These are phyloP conservation scores for Chlorokybus atmophyticus DNA, from an alignment of 139 green algal genomes.

Conservation along the genomic window DNA sequence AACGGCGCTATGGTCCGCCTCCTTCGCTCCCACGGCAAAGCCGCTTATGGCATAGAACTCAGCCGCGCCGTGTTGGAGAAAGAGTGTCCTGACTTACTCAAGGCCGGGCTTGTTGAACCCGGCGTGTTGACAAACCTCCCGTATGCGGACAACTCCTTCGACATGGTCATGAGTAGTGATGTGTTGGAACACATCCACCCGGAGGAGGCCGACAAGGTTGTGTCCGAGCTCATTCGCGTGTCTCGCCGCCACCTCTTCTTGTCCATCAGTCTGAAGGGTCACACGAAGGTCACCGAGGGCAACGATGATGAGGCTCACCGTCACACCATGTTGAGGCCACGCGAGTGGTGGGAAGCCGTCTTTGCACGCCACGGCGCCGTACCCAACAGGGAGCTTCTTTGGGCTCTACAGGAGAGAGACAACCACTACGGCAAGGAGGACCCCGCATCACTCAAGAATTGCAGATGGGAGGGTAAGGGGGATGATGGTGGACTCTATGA, in stretches of 20 bases:
- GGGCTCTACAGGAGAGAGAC: slow-evolving; percentile 29
- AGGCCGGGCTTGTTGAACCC: slow-evolving; percentile 25
- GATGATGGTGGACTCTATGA: slow-evolving; percentile 30
- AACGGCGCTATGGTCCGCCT: slow-evolving; percentile 32
- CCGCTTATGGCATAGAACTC: slow-evolving; percentile 33
- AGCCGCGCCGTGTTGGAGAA: slow-evolving; percentile 26
- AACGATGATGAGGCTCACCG: slow-evolving; percentile 35
- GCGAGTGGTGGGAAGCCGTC: slow-evolving; percentile 30
- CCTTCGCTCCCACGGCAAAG: slow-evolving; percentile 33
- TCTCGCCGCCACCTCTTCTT: slow-evolving; percentile 29
- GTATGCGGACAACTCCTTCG: slow-evolving; percentile 33
- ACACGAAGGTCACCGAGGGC: slow-evolving; percentile 26
- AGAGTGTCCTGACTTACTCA: slow-evolving; percentile 33
- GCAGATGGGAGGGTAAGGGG: slow-evolving; percentile 23
- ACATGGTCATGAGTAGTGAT: slow-evolving; percentile 29
- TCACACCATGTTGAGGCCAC: slow-evolving; percentile 33
- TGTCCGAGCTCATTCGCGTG: slow-evolving; percentile 32
- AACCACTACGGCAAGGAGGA: slow-evolving; percentile 8
- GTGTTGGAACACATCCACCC: slow-evolving; percentile 38
- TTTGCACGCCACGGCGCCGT: slow-evolving; percentile 31
- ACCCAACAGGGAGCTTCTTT: slow-evolving; percentile 30
- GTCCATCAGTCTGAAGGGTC: slow-evolving; percentile 31
- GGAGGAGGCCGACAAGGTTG: slow-evolving; percentile 29
- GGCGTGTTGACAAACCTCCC: slow-evolving; percentile 35
- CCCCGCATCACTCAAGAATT: no score